These are phyloP conservation scores for Ceratocystis colombiana DNA, from an alignment of 2,329 filamentous ascomycete genomes.

Conservation along the genomic window DNA sequence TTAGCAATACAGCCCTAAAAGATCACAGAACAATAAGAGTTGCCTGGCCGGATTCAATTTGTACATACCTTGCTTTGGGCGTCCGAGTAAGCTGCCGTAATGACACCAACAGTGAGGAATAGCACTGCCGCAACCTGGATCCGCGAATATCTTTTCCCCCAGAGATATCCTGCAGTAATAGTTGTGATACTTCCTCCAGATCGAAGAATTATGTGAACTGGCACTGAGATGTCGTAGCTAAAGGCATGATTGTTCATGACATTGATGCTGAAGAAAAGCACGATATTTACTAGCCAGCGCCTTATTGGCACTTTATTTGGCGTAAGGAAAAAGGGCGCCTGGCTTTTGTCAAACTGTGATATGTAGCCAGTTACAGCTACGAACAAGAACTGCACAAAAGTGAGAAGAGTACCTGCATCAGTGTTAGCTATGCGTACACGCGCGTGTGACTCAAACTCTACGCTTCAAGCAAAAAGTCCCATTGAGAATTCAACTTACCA, in stretches of 20 bases:
- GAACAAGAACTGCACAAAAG: conserved; percentile 80
- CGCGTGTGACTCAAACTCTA: neutral
- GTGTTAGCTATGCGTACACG: conserved; percentile 25
- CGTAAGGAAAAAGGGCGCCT: conserved; percentile 61
- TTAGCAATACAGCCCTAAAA: neutral
- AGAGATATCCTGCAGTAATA: conserved; percentile 78
- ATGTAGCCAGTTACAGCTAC: conserved; percentile 69
- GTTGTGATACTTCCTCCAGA: conserved; percentile 95
- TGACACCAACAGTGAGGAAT: conserved; percentile 74
- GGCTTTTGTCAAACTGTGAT: conserved; percentile 58
- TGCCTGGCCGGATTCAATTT: neutral
- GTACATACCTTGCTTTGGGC: conserved; percentile 62
- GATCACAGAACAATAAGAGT: neutral
- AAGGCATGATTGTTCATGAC: conserved; percentile 97
- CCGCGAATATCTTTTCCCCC: conserved; percentile 72
- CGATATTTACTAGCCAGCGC: conserved; percentile 80
- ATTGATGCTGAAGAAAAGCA: conserved; percentile 87
- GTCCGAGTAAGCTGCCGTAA: conserved; percentile 83
- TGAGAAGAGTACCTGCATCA: conserved; percentile 62
- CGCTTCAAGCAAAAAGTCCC: neutral
- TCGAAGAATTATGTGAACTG: conserved; percentile 89
- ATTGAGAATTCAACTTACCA: conserved; percentile 43
- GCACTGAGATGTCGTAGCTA: conserved; percentile 90
- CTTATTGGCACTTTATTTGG: conserved; percentile 70
- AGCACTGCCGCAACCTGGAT: conserved; percentile 73